A percentile compares a stretch with the other conserved stretches of the same genome.
phyloP scores from a whole-genome alignment of 306 rosid genomes.

The Dalbergia cochinchinensis region DNA sequence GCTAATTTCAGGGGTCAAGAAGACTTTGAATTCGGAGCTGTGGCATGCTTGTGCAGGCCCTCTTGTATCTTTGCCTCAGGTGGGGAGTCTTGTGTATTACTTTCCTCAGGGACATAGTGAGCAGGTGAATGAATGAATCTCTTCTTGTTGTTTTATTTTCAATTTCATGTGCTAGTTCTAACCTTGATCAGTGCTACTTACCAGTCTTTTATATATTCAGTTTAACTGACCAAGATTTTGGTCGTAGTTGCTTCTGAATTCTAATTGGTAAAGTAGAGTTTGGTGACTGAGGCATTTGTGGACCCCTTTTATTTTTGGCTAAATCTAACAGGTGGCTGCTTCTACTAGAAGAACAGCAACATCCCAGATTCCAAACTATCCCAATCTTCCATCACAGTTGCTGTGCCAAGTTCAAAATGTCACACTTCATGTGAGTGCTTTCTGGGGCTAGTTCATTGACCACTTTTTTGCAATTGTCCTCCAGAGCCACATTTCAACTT shows the following conservation, averaged over 20 bases:
- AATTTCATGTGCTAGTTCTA: conserved; percentile 1
- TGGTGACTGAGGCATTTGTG: conserved; percentile 29
- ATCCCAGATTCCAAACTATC: conserved; percentile 95
- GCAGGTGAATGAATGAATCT: conserved; percentile 61
- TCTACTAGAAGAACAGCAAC: conserved; percentile 92
- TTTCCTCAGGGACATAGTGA: conserved; percentile 99
- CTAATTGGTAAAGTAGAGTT: not conserved
- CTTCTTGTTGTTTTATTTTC: not conserved
- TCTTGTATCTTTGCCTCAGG: conserved; percentile 86
- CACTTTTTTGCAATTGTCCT: not conserved
- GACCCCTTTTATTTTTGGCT: not conserved
- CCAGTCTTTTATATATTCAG: not conserved
- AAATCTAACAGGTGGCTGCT: conserved; percentile 81
- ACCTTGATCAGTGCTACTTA: not conserved
- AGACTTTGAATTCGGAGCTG: conserved; percentile 83
- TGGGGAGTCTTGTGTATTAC: conserved; percentile 87
- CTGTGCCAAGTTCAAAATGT: conserved; percentile 90
- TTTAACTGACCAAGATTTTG: not conserved
- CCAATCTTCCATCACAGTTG: conserved; percentile 88
- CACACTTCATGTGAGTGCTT: conserved; percentile 75
- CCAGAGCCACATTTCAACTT: not conserved
- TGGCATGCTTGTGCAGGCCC: conserved; percentile 99
- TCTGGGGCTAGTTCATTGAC: not conserved
- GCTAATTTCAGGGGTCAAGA: conserved; percentile 67
- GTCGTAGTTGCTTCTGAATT: not conserved